Base-by-base conservation (phyloP, 1,139 yeast genomes). In the Yamadazyma pseudoaaseri region DNA sequence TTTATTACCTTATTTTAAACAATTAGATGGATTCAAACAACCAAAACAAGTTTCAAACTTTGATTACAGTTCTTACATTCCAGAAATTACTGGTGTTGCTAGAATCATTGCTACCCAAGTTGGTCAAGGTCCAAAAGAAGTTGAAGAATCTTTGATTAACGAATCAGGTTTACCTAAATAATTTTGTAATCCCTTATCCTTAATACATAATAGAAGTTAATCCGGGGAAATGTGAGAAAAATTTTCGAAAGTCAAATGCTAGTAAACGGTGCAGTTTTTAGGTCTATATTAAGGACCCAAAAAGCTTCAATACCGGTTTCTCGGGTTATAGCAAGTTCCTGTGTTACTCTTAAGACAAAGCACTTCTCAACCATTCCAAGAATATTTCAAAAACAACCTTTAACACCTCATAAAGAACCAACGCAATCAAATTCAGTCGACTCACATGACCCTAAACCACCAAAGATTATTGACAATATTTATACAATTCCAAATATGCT, bases 401-500 rank as follows among this genome's bases (percentile, higher is more conserved):
- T n/a, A 15, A 11, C 9, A 11, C 6, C 9, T 8, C 13, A 26
- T 15, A 26, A 14, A 13, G 6, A 12, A 7, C 20, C 11, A 5
- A 23, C 12, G 11, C 5, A 6, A 21, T 4, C n/a, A 18, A 9
- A n/a, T 7, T 13, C 15, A 18, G 14, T 4, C 31, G 8, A 16
- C n/a, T n/a, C 27, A 15, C 15, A 13, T 9, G 26, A 20, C 7
- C 34, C 34, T 6, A 22, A 13, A 27, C 35, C 35, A 10, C 31
- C 33, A 9, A 36, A 29, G n/a, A 34, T 42, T 8, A 30, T 33
- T 13, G 89, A 82, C 47, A 73, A 80, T 45, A 65, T 86, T 11
- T 82, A 81, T 56, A 89, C 96, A 0, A 51, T 92, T 6, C 98
- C 98, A 5, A 94, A 94, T 54, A 49, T 86, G 18, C 67, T 94